A percentile compares a stretch with the other conserved stretches of the same genome.
Conservation (phyloP, 768 basidiomycete species). For the Crepidotus variabilis region DNA sequence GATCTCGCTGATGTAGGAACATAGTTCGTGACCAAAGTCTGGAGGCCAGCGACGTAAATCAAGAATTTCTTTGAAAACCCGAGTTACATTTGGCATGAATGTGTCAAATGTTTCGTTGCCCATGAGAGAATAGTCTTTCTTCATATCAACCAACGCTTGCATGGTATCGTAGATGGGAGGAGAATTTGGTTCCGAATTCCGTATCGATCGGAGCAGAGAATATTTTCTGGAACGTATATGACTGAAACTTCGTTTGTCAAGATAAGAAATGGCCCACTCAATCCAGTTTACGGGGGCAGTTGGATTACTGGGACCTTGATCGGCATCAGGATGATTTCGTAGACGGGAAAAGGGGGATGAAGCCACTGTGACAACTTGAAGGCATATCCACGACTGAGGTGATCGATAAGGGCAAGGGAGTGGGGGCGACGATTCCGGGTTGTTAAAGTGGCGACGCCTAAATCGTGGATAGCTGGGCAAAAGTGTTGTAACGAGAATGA, state of each 20-base stretch:
- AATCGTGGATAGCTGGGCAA: conserved; percentile 6
- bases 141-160: not conserved
- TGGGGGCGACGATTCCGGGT: not conserved
- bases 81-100: not conserved
- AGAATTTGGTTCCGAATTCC: not conserved
- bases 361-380: not conserved
- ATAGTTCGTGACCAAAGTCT: not conserved
- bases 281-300: not conserved
- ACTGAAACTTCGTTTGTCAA: not conserved
- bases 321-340: not conserved
- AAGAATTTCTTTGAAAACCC: not conserved
- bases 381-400: too few relatives aligned
- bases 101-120: not conserved
- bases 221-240: not conserved
- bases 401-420: too few relatives aligned
- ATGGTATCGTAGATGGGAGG: not conserved
- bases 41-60: not conserved
- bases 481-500: conserved; percentile 15
- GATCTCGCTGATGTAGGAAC: not conserved
- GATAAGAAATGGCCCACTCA: not conserved
- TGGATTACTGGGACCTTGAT: not conserved
- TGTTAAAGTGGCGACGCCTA: not conserved
- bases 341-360: not conserved
- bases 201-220: not conserved
- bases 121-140: not conserved